Percentiles rank a stretch among this genome's conserved stretches.
phyloP scores from a whole-genome alignment of 768 basidiomycete species.

The Rhizopogon roseolus region DNA sequence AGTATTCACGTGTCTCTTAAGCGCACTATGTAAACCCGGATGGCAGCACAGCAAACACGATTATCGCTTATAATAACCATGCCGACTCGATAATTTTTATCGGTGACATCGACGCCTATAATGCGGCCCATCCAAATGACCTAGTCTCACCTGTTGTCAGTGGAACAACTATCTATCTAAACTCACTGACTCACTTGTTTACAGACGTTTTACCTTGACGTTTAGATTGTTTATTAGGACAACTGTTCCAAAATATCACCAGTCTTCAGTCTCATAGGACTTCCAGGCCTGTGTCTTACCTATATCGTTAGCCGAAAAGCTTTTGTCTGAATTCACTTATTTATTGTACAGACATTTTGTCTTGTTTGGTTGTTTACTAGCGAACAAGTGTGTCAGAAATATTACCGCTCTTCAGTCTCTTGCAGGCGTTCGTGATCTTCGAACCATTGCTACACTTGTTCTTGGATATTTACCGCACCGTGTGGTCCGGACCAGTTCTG shows the following conservation, averaged over 20 bases:
- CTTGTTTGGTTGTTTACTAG: not conserved
- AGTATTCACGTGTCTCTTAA: constrained; percentile 11
- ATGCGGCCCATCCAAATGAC: constrained; percentile 15
- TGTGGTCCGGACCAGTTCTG: not conserved
- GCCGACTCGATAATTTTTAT: constrained; percentile 40
- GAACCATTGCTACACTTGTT: not conserved
- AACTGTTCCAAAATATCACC: not conserved
- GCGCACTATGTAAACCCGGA: constrained; percentile 45
- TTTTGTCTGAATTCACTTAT: not conserved
- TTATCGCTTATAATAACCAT: constrained; percentile 34
- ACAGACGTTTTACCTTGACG: constrained; percentile 2
- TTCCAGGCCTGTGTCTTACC: constrained; percentile 1
- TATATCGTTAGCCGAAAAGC: constrained; percentile 26
- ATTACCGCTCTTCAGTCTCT: not conserved
- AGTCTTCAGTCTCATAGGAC: not conserved
- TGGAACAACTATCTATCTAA: constrained; percentile 1
- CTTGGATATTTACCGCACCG: not conserved
- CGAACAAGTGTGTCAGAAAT: not conserved
- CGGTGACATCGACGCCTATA: constrained; percentile 38
- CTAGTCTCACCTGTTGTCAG: constrained; percentile 27
- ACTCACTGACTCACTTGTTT: not conserved
- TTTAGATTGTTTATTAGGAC: not conserved
- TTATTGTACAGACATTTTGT: not conserved
- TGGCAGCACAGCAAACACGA: constrained; percentile 31
- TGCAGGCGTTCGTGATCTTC: too few relatives aligned